Conservation (phyloP, 345 rosid species). For the Melaleuca quinquenervia region DNA sequence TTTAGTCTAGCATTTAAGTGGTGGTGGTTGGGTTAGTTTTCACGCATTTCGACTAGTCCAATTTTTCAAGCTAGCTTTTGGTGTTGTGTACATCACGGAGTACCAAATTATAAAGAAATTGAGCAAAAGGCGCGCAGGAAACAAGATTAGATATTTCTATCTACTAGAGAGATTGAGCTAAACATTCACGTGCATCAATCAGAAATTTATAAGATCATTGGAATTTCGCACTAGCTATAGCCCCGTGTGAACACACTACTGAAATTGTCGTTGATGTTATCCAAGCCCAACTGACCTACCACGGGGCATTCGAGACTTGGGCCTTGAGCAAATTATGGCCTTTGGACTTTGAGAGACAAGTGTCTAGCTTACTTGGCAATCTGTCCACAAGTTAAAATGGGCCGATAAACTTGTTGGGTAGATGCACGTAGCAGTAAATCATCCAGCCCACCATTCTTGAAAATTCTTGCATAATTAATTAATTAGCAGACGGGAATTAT, state of each 20-base stretch:
- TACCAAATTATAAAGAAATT: no score
- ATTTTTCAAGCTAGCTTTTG: background rate
- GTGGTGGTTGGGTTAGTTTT: background rate
- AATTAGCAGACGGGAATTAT: background rate
- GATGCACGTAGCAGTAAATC: background rate
- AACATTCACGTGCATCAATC: background rate
- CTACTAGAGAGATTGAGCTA: background rate
- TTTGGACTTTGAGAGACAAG: background rate
- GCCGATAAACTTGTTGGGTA: background rate
- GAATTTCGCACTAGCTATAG: background rate
- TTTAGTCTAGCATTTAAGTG: background rate
- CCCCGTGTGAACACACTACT: background rate
- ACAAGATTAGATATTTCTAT: background rate
- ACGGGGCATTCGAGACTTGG: background rate
- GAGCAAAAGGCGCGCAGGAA: background rate
- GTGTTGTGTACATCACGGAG: no score
- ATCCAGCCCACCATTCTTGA: background rate
- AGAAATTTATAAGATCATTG: background rate
- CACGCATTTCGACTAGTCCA: background rate
- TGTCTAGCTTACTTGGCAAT: background rate
- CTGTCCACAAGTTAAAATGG: background rate
- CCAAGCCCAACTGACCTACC: background rate
- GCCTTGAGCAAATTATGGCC: background rate
- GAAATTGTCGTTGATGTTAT: no score
- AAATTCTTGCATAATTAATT: background rate